Evolutionary conservation across 2,329 filamentous ascomycete species (phyloP).

Genomic region (Coniella lustricola): DNA sequence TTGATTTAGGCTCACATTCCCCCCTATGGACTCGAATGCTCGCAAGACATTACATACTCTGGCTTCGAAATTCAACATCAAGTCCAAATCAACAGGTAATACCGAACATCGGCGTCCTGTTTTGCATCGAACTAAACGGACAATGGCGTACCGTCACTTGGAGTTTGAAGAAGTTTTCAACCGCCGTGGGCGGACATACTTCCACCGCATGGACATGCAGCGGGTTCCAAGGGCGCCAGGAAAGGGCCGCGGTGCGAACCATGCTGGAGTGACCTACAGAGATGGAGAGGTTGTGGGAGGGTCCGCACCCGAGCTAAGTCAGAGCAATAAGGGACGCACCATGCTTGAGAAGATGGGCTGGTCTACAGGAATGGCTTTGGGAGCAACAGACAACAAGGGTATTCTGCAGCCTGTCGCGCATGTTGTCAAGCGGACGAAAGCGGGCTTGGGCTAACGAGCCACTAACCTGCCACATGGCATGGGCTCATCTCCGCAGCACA

Average conservation of each 20-base stretch:
- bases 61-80: slow-evolving; percentile 67
- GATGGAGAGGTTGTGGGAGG: slow-evolving; percentile 88
- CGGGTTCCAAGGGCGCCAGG: slow-evolving; percentile 11
- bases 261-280: slow-evolving; percentile 51
- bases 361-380: slow-evolving; percentile 78
- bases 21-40: slow-evolving; percentile 74
- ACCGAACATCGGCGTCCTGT: slow-evolving; percentile 68
- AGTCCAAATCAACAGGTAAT: slow-evolving; percentile 74
- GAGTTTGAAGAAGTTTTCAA: slow-evolving; percentile 43
- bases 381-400: slow-evolving; percentile 76
- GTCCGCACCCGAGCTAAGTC: slow-evolving; percentile 74
- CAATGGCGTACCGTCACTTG: slow-evolving; percentile 51
- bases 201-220: slow-evolving; percentile 43
- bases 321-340: slow-evolving; percentile 73
- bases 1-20: slow-evolving; percentile 56
- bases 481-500: too few relatives aligned
- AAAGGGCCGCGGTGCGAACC: slow-evolving; percentile 22
- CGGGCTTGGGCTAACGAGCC: slow-evolving; percentile 62
- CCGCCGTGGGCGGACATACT: slow-evolving; percentile 46
- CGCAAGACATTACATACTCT: slow-evolving; percentile 77
- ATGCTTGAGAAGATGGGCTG: slow-evolving; percentile 98
- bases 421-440: slow-evolving; percentile 78
- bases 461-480: too few relatives aligned
- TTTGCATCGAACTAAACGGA: slow-evolving; percentile 66
- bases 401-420: slow-evolving; percentile 81